Evolutionary conservation across 2,329 filamentous ascomycete species (phyloP), one percentile per base, ranked within the genome.

Genomic region (Ophiostoma perfectum): DNA sequence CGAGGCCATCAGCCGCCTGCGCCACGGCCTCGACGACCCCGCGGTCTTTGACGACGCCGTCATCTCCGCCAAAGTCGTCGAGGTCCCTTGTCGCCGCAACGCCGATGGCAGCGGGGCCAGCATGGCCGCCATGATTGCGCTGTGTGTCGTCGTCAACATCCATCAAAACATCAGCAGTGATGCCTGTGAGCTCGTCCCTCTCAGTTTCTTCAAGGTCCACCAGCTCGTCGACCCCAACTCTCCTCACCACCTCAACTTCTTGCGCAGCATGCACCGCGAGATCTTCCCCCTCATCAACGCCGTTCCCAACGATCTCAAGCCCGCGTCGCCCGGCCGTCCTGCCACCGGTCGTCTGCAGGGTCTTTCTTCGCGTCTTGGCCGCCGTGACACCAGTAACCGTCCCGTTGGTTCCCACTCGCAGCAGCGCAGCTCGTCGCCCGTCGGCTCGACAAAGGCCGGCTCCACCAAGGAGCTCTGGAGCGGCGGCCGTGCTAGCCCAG

Each of bases 141-240:
- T 86, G 74, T 80, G 80, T 64, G 77, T 81, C 38, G 79, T 86
- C 66, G 79, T 81, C 49, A 80, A 80, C 5, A 80, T 86, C 39
- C 81, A 85, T 69, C 79, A 78, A 18, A 78, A 78, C 63, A 75
- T 80, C 8, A 75, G 78, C 0, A 79, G 80, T 55, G 77, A 78
- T n/a, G 78, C 80, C 64, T 78, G 82, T 67, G 76, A 77, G 47
- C 83, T 84, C 68, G 78, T 79, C 1, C 83, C 84, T 0, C 76
- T 85, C 49, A 79, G 77, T 16, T 81, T 86, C 63, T 86, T 86
- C 77, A 81, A 80, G 66, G 77, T 79, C 18, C 71, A 74, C 67
- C 70, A 72, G 65, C 55, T 72, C 45, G 68, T 69, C 38, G 58
- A 67, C 49, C 63, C 27, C 11, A 63, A 63, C 45, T 70, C 70